Conservation (phyloP, 768 basidiomycete species). For the Suillus tomentosus region DNA sequence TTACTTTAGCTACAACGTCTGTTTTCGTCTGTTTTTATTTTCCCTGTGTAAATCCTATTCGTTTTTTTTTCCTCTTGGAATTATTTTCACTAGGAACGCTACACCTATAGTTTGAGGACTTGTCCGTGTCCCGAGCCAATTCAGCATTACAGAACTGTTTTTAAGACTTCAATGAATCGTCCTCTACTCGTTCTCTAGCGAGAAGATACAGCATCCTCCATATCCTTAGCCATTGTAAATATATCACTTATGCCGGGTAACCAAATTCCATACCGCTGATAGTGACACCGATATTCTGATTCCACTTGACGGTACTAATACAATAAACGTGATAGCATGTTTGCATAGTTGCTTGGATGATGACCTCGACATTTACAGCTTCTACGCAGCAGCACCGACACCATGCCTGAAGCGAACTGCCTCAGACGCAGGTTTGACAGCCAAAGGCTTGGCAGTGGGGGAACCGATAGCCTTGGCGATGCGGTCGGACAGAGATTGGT, state of each 20-base stretch:
- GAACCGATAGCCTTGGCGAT: constrained; percentile 76
- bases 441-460: constrained; percentile 57
- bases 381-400: constrained; percentile 7
- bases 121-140: not conserved
- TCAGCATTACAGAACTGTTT: not conserved
- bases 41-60: too few species aligned
- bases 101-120: too few species aligned
- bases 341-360: constrained; percentile 4
- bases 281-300: not conserved
- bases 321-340: constrained; percentile 7
- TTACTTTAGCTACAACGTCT: too few species aligned
- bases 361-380: not conserved
- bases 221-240: not conserved
- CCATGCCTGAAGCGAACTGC: constrained; percentile 51
- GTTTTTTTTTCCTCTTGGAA: too few species aligned
- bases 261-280: not conserved
- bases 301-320: constrained; percentile 2
- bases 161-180: not conserved
- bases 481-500: constrained; percentile 72
- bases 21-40: too few species aligned
- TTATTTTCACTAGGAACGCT: too few species aligned
- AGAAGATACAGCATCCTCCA: not conserved
- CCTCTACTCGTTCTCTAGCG: not conserved
- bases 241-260: not conserved
- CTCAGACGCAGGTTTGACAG: constrained; percentile 59